Evolutionary conservation across 108 stramenopile species (phyloP).

Genomic region (Fragilaria crotonensis): DNA sequence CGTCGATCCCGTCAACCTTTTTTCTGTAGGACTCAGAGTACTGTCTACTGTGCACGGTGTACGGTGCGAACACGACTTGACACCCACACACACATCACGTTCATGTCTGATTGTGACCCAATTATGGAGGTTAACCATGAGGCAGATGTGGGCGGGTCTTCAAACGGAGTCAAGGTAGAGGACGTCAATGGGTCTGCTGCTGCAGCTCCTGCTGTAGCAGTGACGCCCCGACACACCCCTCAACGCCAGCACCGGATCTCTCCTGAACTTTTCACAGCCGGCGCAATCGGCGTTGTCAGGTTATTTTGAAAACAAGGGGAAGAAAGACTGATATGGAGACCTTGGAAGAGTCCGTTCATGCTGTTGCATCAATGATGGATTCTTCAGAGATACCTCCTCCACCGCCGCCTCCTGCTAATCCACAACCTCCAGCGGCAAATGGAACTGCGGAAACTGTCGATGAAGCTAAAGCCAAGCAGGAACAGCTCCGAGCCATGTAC

Average conservation of each 20-base stretch:
- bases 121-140: too few species aligned
- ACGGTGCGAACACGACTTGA: too few species aligned
- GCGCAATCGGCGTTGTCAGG: background rate
- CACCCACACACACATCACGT: too few species aligned
- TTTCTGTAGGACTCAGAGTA: too few species aligned
- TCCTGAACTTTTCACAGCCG: background rate
- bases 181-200: background rate
- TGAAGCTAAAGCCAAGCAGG: slow-evolving; percentile 27
- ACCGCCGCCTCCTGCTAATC: too few species aligned
- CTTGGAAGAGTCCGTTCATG: background rate
- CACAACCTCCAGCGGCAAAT: background rate
- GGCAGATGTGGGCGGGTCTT: too few species aligned
- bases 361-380: background rate
- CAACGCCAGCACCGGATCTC: background rate
- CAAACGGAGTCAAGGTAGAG: background rate
- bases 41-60: too few species aligned
- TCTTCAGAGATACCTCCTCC: background rate
- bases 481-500: slow-evolving; percentile 80
- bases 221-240: background rate
- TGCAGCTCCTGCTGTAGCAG: too few species aligned
- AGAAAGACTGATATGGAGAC: background rate
- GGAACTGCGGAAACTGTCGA: background rate
- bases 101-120: too few species aligned
- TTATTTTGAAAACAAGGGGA: background rate
- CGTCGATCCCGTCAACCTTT: too few species aligned